A percentile compares a stretch with the other conserved stretches of the same genome.
Conservation (phyloP, 2,329 filamentous ascomycete genomes). For the Magnaporthiopsis incrustans region DNA sequence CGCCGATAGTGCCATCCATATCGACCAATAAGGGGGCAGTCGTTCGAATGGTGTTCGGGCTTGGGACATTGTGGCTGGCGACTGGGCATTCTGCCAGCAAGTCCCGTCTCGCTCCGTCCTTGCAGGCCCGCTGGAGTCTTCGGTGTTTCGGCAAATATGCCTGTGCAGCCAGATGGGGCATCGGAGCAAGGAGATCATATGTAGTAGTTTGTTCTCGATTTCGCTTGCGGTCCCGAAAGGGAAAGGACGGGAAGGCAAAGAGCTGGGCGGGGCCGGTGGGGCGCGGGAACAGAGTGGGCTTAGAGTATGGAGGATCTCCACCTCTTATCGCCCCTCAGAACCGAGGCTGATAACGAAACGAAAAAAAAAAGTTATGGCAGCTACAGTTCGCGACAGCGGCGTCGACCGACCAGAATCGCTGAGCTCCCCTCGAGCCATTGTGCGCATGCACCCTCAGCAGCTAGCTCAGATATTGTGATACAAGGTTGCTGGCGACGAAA, state of each 20-base stretch:
- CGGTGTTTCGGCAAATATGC: background rate
- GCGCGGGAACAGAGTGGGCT: too few relatives aligned
- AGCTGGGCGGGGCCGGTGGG: background rate
- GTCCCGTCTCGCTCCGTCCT: background rate
- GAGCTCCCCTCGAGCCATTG: background rate
- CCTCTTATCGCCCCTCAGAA: background rate
- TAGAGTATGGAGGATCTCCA: background rate
- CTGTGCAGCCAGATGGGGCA: background rate
- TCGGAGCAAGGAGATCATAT: background rate
- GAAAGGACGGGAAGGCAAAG: background rate
- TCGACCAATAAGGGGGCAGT: too few relatives aligned
- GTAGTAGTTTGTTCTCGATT: too few relatives aligned
- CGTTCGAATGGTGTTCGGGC: too few relatives aligned
- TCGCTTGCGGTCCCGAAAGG: too few relatives aligned
- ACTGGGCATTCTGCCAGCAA: background rate
- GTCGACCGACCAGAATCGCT: background rate
- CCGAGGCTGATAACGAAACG: background rate
- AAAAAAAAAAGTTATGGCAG: background rate
- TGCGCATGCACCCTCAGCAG: background rate
- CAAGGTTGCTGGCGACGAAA: constrained; percentile 9
- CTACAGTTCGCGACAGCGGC: background rate
- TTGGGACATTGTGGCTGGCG: background rate
- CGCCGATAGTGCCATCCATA: too few relatives aligned
- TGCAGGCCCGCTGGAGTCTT: background rate
- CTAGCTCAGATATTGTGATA: constrained; percentile 9